These are phyloP conservation scores for Cercospora citrullina DNA, from an alignment of 2,329 filamentous ascomycete genomes.

Conservation along the genomic window DNA sequence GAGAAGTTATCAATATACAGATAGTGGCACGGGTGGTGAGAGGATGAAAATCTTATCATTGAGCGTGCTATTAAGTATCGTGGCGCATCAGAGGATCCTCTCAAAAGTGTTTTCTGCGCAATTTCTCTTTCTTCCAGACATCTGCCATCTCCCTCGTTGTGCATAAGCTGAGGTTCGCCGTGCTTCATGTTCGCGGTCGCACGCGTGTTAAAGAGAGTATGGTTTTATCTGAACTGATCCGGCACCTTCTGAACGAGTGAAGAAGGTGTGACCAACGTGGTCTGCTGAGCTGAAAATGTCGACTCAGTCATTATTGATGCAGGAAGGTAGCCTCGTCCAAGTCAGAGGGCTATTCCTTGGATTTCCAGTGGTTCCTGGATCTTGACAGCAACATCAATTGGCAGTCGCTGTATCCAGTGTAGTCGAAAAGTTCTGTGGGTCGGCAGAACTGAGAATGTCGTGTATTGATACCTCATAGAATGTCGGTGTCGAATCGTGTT, in stretches of 20 bases:
- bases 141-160: neutral
- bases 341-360: slow-evolving; percentile 19
- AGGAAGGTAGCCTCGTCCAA: slow-evolving; percentile 22
- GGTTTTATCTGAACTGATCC: slow-evolving; percentile 33
- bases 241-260: slow-evolving; percentile 35
- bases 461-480: slow-evolving; percentile 12
- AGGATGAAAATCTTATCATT: neutral
- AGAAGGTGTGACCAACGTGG: slow-evolving; percentile 37
- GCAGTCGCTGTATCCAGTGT: slow-evolving; percentile 21
- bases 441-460: slow-evolving; percentile 24
- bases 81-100: neutral
- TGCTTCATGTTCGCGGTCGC: neutral
- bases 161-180: neutral
- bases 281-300: slow-evolving; percentile 23
- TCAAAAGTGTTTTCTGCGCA: slow-evolving; percentile 1
- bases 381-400: slow-evolving; percentile 20
- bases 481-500: slow-evolving; percentile 13
- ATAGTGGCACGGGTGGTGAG: neutral
- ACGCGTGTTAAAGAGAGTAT: neutral
- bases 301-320: slow-evolving; percentile 15
- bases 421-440: slow-evolving; percentile 25
- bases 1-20: neutral
- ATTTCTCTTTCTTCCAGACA: slow-evolving; percentile 15
- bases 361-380: slow-evolving; percentile 4
- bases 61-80: slow-evolving; percentile 6